Evolutionary conservation across 768 basidiomycete genomes (phyloP), one percentile per base, ranked within the genome.

Genomic region (Lepiota venenata): DNA sequence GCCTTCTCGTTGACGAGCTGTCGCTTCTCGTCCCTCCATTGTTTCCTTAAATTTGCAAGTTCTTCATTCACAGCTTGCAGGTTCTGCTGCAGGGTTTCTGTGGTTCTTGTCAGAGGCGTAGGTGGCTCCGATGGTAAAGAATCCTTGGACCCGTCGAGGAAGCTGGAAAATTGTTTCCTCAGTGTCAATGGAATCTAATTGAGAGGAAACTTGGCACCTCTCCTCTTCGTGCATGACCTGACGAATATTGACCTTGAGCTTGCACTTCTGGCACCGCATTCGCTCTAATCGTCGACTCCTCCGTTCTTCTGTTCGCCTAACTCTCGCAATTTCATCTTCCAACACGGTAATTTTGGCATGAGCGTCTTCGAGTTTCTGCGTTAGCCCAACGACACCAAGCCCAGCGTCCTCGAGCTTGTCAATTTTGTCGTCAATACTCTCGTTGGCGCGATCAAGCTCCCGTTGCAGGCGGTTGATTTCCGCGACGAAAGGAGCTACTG

Each of bases 341-440:
- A 92, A 70, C 0, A 64, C 56, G 5, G 68, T 67, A 14, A 87
- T 83, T 58, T 72, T 77, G 12, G 74, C 65, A 7, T 86, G 79
- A 8, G 88, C 87, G 59, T 91, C 88, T 55, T 85, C 87, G 2
- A 93, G 78, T 50, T 81, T 84, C 69, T 76, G 78, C 0, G 87
- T 84, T 35, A 91, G 72, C 6, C 80, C 82, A 42, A 93, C 82
- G 39, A 85, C 85, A 25, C 83, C 89, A 12, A 87, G 67, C 4
- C 91, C 91, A 0, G 87, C 85, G 53, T 92, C 85, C 63, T 91
- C 88, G 2, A 95, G 83, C 48, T 86, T 83, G 64, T 92, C 91
- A 14, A 95, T 76, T 66, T 94, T 93, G 63, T 92, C 86, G 60
- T 95, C 93, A 50, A 95, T 89, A 60, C 81, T 87, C 35, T 87